Evolutionary conservation across 2,329 filamentous ascomycete species (phyloP).

Genomic region (Ceratocystis cacaofunesta): DNA sequence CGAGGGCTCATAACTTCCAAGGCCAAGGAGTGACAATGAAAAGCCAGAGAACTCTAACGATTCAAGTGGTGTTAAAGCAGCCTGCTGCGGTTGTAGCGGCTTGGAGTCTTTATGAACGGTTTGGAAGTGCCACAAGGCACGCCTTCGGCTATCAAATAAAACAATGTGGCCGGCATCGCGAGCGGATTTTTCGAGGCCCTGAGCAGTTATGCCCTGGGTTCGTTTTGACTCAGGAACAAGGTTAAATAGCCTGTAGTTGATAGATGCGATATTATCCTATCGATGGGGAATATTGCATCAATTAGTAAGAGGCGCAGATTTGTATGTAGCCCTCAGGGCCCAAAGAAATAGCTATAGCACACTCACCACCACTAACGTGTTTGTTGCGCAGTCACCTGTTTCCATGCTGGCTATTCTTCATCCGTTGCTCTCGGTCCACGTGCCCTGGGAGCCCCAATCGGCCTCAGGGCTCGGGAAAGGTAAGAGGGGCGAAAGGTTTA

Average conservation of each 20-base stretch:
- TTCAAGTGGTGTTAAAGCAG: constrained; percentile 8
- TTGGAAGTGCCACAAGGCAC: constrained; percentile 41
- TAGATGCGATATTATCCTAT: constrained; percentile 42
- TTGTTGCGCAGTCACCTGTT: constrained; percentile 48
- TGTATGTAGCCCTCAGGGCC: not conserved
- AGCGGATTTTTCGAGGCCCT: constrained; percentile 37
- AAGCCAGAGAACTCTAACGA: constrained; percentile 9
- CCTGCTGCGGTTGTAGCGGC: constrained; percentile 6
- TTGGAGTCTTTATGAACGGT: constrained; percentile 29
- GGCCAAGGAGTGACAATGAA: not conserved
- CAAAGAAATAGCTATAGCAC: not conserved
- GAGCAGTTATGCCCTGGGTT: constrained; percentile 30
- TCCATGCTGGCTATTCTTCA: constrained; percentile 37
- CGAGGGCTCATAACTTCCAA: constrained; percentile 12
- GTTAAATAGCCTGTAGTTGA: constrained; percentile 42
- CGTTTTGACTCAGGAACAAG: constrained; percentile 30
- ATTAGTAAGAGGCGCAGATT: not conserved
- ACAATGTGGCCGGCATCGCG: constrained; percentile 39
- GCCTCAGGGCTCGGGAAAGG: constrained; percentile 11
- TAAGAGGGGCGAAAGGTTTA: not conserved
- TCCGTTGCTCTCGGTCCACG: not conserved
- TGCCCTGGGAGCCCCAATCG: constrained; percentile 16
- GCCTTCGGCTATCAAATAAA: constrained; percentile 35
- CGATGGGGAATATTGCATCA: constrained; percentile 7
- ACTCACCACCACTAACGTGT: constrained; percentile 43